These are phyloP conservation scores for Cyberlindnera euphorbiiphila DNA, from an alignment of 805 yeast species.

Conservation along the genomic window DNA sequence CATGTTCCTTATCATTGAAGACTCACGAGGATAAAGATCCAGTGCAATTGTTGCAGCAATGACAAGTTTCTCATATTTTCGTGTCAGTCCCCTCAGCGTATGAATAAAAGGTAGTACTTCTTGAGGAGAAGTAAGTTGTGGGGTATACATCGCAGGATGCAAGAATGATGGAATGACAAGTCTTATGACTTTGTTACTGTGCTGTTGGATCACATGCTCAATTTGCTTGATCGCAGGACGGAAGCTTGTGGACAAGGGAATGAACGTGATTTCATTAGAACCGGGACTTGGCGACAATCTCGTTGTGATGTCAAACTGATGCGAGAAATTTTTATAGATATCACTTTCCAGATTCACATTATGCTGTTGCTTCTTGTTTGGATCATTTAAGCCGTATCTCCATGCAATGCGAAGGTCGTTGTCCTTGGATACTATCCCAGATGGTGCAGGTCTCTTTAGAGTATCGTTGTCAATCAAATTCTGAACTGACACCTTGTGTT, in stretches of 20 bases:
- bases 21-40: constrained; percentile 59
- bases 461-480: constrained; percentile 45
- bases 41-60: constrained; percentile 55
- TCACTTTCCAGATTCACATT: constrained; percentile 27
- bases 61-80: constrained; percentile 44
- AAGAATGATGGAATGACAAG: constrained; percentile 72
- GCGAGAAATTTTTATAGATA: constrained; percentile 49
- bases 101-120: constrained; percentile 59
- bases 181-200: constrained; percentile 50
- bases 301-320: constrained; percentile 75
- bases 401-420: constrained; percentile 83
- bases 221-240: constrained; percentile 38
- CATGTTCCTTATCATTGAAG: constrained; percentile 43
- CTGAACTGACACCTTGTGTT: constrained; percentile 63
- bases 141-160: constrained; percentile 71
- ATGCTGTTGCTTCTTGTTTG: constrained; percentile 25
- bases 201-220: constrained; percentile 38
- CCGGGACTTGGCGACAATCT: constrained; percentile 64
- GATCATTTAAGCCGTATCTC: constrained; percentile 68
- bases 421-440: constrained; percentile 14
- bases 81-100: constrained; percentile 49
- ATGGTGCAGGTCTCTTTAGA: constrained; percentile 1
- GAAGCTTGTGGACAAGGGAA: constrained; percentile 37
- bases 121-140: constrained; percentile 41
- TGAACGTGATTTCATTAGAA: constrained; percentile 53